Percentiles rank a stretch among this genome's conserved stretches.
These are phyloP conservation scores for Kwoniella shivajii DNA, from an alignment of 1,284 basidiomycete species.

Conservation along the genomic window DNA sequence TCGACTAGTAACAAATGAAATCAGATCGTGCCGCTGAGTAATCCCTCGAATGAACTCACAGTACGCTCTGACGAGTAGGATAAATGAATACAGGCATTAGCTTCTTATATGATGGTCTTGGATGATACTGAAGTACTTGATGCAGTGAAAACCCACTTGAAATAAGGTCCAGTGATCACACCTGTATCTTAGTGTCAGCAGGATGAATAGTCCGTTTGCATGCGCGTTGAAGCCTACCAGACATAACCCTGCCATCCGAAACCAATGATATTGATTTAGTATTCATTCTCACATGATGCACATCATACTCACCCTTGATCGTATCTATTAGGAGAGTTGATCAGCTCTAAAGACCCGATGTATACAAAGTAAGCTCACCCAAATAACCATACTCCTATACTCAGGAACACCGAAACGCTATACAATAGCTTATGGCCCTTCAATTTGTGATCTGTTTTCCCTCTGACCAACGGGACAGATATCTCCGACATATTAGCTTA, in stretches of 20 bases:
- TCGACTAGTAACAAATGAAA: constrained; percentile 56
- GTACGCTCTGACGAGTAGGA: constrained; percentile 28
- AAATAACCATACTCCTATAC: constrained; percentile 63
- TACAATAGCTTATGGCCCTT: constrained; percentile 75
- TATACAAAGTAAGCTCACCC: constrained; percentile 56
- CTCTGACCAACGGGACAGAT: constrained; percentile 39
- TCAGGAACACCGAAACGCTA: constrained; percentile 38
- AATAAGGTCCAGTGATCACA: constrained; percentile 91
- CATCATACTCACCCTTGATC: constrained; percentile 73
- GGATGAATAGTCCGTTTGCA: too few relatives aligned
- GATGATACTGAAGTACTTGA: background rate
- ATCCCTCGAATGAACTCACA: constrained; percentile 20
- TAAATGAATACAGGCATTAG: background rate
- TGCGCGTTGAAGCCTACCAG: too few relatives aligned
- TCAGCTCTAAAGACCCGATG: background rate
- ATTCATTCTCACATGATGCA: background rate
- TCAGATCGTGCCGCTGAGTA: background rate
- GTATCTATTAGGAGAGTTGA: constrained; percentile 57
- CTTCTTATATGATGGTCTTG: constrained; percentile 2
- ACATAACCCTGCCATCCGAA: constrained; percentile 41
- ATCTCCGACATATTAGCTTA: constrained; percentile 40
- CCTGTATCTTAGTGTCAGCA: too few relatives aligned
- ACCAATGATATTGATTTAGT: background rate
- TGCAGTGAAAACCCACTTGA: constrained; percentile 60
- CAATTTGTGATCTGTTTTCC: constrained; percentile 57